Evolutionary conservation across 495 filamentous ascomycete species (phyloP).

Genomic region (Cryomyces minteri): DNA sequence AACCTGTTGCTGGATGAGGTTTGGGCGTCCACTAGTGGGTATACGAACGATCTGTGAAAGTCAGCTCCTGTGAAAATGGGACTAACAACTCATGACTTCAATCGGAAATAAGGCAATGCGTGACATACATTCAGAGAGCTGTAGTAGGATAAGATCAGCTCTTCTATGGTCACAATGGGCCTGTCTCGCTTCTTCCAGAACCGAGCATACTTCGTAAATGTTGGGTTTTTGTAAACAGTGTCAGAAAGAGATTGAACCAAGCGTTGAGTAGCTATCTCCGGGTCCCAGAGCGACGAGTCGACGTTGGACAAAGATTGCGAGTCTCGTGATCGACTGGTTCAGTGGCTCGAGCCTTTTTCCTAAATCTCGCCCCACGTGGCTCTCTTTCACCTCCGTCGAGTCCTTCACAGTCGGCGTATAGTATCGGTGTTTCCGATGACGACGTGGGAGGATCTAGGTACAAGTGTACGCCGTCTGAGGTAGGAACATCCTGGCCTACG

Average conservation of each 20-base stretch:
- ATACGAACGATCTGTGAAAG: slow-evolving; percentile 35
- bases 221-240: slow-evolving; percentile 2
- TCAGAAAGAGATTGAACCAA: slow-evolving; percentile 14
- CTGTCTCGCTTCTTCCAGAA: slow-evolving; percentile 18
- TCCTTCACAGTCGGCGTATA: slow-evolving; percentile 41
- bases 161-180: slow-evolving; percentile 21
- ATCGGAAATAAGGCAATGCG: too few relatives aligned
- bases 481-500: slow-evolving; percentile 27
- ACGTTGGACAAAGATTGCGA: slow-evolving; percentile 31
- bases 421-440: slow-evolving; percentile 22
- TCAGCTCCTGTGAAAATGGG: too few relatives aligned
- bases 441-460: slow-evolving; percentile 38
- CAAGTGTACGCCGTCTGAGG: slow-evolving; percentile 44
- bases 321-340: slow-evolving; percentile 33
- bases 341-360: not conserved
- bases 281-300: slow-evolving; percentile 29
- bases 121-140: slow-evolving; percentile 28
- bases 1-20: slow-evolving; percentile 30
- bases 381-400: slow-evolving; percentile 29
- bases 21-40: slow-evolving; percentile 26
- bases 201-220: slow-evolving; percentile 12
- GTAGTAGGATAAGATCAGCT: slow-evolving; percentile 36
- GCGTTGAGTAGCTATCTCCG: slow-evolving; percentile 24
- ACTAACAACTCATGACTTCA: too few relatives aligned
- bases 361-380: slow-evolving; percentile 18